Evolutionary conservation across 345 rosid species (phyloP), one percentile per base, ranked within the genome.

Genomic region (Aethionema arabicum): DNA sequence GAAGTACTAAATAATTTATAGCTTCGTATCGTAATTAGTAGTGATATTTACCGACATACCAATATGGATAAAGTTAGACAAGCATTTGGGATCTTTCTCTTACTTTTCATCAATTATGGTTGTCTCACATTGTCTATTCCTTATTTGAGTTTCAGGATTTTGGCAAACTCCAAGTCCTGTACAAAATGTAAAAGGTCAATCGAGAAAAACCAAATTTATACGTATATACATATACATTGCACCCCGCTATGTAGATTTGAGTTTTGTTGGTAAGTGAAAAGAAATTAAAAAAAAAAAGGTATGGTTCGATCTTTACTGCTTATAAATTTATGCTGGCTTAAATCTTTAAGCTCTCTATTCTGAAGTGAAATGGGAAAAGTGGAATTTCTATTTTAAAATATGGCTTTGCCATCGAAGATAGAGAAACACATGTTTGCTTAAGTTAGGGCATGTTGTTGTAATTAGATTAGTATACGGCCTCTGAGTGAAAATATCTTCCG

Each of bases 171-270:
- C 37, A 86, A 86, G 76, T 87, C 93, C 50, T 84, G 93, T 73
- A 90, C 93, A 32, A 84, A 74, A 69, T 84, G 93, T 77, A 86
- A 83, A 73, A 77, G 90, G 37, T 90, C 93, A 6, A 86, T 86
- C 64, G 93, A 83, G 74, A 86, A 86, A 66, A 83, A 86, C 70
- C 93, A 86, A 66, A 87, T 90, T 21, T 89, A 95, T 76, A 89
- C 84, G 95, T n/a, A n/a, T n/a, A n/a, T n/a, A n/a, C 96, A 89
- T 68, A 84, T 89, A 70, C 83, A 89, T 27, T 88, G 95, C 79
- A 86, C 84, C 8, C 95, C 95, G 32, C 91, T 89, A 15, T 88
- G 95, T 73, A 84, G 80, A 82, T 83, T 74, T 54, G 87, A 84
- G 65, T 86, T 86, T 67, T 84, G 90, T 72, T 84, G 95, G 95